These are phyloP conservation scores for Phanerochaete sordida DNA, from an alignment of 768 basidiomycete genomes.

Conservation along the genomic window DNA sequence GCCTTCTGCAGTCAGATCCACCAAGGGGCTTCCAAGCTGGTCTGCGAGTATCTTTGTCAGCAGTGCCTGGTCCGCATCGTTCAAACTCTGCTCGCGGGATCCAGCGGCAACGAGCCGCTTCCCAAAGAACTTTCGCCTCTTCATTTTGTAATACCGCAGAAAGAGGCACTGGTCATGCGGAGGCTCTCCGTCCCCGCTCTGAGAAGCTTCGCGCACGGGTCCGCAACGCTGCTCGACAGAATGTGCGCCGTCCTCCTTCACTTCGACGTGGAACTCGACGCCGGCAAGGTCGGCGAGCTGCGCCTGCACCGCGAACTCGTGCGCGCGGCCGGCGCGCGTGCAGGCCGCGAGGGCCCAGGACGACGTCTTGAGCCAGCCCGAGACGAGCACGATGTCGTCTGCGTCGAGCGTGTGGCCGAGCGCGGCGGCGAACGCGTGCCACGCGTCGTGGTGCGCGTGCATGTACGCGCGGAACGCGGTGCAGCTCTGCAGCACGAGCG, in stretches of 20 bases:
- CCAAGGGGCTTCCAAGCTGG: too few relatives aligned
- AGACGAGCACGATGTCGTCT: neutral
- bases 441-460: neutral
- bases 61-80: too few relatives aligned
- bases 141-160: constrained; percentile 3
- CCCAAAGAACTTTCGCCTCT: neutral
- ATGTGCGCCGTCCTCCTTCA: neutral
- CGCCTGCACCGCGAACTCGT: neutral
- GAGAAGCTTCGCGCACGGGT: neutral
- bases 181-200: neutral
- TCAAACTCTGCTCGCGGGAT: too few relatives aligned
- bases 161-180: neutral
- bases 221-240: constrained; percentile 3
- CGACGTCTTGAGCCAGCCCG: constrained; percentile 2
- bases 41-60: too few relatives aligned
- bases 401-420: neutral
- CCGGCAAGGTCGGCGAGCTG: neutral
- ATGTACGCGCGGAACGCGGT: neutral
- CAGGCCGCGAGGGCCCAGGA: constrained; percentile 2
- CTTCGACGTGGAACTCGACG: neutral
- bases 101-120: neutral
- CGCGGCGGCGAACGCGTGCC: neutral
- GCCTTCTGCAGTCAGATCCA: too few relatives aligned
- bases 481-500: neutral
- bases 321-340: neutral